Evolutionary conservation across 2,329 filamentous ascomycete genomes (phyloP).

Genomic region (Diaporthe nobilis): DNA sequence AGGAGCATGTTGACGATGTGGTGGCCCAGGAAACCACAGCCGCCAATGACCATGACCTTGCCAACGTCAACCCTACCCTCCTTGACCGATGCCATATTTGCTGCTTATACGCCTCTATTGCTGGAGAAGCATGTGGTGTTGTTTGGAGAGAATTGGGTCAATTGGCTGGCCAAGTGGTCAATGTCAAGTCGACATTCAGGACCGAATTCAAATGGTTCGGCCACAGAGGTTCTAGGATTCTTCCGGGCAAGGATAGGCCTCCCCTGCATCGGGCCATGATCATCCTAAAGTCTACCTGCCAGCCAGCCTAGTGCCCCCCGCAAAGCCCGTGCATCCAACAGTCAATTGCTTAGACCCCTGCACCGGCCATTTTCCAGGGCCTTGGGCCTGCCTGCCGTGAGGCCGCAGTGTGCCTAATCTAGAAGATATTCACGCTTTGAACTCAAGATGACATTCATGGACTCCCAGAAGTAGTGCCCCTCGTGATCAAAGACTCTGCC

Average conservation of each 20-base stretch:
- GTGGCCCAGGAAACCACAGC: constrained; percentile 87
- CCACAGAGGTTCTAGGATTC: not conserved
- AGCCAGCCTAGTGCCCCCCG: not conserved
- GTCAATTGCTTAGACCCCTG: constrained; percentile 17
- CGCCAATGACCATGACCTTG: constrained; percentile 83
- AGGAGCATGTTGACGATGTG: constrained; percentile 83
- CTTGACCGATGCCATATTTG: constrained; percentile 50
- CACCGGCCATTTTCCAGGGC: not conserved
- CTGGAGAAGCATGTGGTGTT: not conserved
- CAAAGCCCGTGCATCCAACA: not conserved
- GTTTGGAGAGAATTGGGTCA: not conserved
- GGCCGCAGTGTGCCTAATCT: not conserved
- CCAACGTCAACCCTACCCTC: constrained; percentile 66
- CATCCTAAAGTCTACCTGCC: not conserved
- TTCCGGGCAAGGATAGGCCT: not conserved
- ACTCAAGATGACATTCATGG: not conserved
- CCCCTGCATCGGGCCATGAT: not conserved
- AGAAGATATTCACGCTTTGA: not conserved
- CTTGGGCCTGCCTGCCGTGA: constrained; percentile 22
- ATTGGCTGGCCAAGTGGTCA: constrained; percentile 5
- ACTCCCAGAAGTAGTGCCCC: not conserved
- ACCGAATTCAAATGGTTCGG: not conserved
- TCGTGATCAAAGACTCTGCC: not conserved
- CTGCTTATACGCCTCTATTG: not conserved
- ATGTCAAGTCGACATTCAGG: not conserved